Base-by-base conservation (phyloP, 495 filamentous ascomycete species). In the Acidomyces sp. region DNA sequence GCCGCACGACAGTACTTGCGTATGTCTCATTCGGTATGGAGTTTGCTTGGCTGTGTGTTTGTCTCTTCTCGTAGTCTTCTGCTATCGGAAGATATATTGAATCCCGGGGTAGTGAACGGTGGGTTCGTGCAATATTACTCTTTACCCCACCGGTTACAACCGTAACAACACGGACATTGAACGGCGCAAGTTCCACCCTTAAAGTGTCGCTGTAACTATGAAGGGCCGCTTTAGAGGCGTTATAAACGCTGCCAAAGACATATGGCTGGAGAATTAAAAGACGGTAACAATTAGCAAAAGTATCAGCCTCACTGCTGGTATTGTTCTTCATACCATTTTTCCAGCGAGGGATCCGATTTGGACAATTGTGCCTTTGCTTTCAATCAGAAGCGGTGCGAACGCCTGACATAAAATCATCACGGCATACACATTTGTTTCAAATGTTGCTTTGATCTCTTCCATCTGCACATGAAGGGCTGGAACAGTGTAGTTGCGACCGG, bases 111-210 rank as follows among this genome's bases (percentile, higher is more conserved):
- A 80, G 54, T 0, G 47, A 52, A 19, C 72, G 65, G 28, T 73
- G 48, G 7, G 55, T 64, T 11, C 75, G 61, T 6, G 71, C 65
- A 48, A 79, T 75, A 13, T 67, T 70, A 33, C 63, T 69, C 53
- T 73, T 62, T 18, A 79, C 74, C 4, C 76, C 75, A 3, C 75
- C 77, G 4, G 75, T 80, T 6, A 78, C 59, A 6, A 80, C 58
- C 0, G 54, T 58, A 13, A 65, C 43, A n/a, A 65, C 64, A 12
- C 48, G 26, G 3, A 69, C 68, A 3, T 60, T 64, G 7, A 72
- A 59, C 6, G 65, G 69, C 26, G 49, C 59, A 16, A 72, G 46
- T 42, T 71, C 77, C 7, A 80, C 61, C 10, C 75, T 64, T 28
- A 82, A 53, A 1, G 74, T 72, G 26, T 79, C 66, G 47, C 62